Evolutionary conservation across 176 grass and related monocot genomes (phyloP).

Genomic region (Ensete ventricosum): DNA sequence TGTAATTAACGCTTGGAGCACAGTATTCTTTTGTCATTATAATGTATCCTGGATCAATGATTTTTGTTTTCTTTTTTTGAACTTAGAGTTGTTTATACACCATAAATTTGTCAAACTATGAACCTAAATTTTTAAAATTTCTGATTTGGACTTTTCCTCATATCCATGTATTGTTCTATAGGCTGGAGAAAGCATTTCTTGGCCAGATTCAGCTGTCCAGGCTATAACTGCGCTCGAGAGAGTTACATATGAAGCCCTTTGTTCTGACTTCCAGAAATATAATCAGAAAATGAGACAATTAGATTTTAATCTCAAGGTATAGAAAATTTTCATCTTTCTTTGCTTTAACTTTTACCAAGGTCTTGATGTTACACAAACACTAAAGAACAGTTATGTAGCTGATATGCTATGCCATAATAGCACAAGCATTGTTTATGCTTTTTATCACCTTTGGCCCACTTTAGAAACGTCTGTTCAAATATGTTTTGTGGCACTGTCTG

Average conservation of each 20-base stretch:
- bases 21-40: too few species aligned
- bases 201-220: conserved; percentile 52
- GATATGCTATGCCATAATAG: too few species aligned
- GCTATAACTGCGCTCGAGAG: conserved; percentile 69
- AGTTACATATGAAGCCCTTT: conserved; percentile 52
- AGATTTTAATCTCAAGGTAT: conserved; percentile 93
- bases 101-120: too few species aligned
- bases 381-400: background rate
- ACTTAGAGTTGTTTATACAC: too few species aligned
- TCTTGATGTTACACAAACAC: background rate
- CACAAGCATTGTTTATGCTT: too few species aligned
- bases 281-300: conserved; percentile 98
- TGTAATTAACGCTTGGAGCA: too few species aligned
- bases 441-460: too few species aligned
- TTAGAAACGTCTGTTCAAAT: too few species aligned
- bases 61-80: background rate
- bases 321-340: background rate
- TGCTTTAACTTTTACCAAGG: background rate
- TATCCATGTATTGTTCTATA: conserved; percentile 23
- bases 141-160: too few species aligned
- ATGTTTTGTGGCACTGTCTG: too few species aligned
- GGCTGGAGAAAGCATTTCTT: conserved; percentile 52
- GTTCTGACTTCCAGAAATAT: conserved; percentile 65
- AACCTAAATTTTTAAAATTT: too few species aligned
- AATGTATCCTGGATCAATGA: background rate